Conservation (phyloP, 1,139 yeast genomes). For the Magnusiomyces starmeri region DNA sequence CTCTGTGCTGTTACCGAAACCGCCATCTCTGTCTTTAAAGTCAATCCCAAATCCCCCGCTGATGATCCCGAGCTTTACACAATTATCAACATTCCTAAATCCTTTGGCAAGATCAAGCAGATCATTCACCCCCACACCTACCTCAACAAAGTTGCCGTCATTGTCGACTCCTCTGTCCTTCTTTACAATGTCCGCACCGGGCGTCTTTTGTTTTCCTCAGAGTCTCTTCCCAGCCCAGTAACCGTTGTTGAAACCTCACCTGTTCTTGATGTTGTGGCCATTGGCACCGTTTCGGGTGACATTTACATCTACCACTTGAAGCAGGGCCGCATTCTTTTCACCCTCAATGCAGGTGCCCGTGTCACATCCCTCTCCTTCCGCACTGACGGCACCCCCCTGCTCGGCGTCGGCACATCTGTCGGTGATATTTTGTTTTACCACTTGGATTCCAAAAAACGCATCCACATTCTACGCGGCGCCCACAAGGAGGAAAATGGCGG, state of each 20-base stretch:
- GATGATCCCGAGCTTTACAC: conserved; percentile 44
- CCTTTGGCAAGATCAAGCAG: conserved; percentile 65
- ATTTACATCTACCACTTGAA: conserved; percentile 61
- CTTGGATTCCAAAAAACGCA: conserved; percentile 59
- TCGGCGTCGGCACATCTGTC: conserved; percentile 68
- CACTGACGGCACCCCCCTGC: conserved; percentile 81
- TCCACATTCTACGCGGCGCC: conserved; percentile 66
- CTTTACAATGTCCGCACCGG: conserved; percentile 75
- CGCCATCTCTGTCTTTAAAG: conserved; percentile 62
- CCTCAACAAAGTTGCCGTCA: conserved; percentile 78
- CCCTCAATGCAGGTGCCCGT: conserved; percentile 51
- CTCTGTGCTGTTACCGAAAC: conserved; percentile 51
- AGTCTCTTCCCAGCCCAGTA: conserved; percentile 37
- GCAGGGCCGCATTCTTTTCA: conserved; percentile 49
- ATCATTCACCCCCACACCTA: conserved; percentile 85
- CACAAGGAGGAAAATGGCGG: conserved; percentile 74
- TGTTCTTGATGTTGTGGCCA: conserved; percentile 71
- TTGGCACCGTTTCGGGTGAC: conserved; percentile 68
- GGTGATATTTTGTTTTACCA: conserved; percentile 89
- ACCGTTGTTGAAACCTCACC: conserved; percentile 77
- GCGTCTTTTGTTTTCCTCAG: conserved; percentile 56
- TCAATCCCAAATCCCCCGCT: conserved; percentile 35
- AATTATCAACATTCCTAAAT: conserved; percentile 46
- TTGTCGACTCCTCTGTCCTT: conserved; percentile 47
- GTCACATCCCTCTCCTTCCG: conserved; percentile 77